Percentiles rank a stretch among this genome's conserved stretches.
Conservation (phyloP, 148 eudicot species). For the Fagopyrum tataricum region DNA sequence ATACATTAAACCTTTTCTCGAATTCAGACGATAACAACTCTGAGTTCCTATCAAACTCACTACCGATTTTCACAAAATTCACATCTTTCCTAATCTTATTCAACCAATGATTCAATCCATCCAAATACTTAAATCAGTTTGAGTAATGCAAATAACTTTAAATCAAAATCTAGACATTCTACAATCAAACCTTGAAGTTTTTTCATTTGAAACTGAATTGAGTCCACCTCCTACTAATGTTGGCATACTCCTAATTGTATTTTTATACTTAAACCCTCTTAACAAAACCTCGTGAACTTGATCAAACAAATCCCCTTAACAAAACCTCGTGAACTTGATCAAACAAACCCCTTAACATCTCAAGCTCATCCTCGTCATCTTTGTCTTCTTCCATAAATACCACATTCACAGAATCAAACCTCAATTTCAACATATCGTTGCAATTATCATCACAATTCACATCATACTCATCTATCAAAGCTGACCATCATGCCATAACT, state of each 20-base stretch:
- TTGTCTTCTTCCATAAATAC: not conserved
- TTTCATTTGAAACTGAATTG: too few relatives aligned
- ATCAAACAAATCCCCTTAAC: slow-evolving; percentile 57
- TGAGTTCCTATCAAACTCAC: slow-evolving; percentile 37
- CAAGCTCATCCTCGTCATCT: slow-evolving; percentile 16
- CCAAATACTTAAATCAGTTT: slow-evolving; percentile 63
- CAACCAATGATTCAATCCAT: slow-evolving; percentile 60
- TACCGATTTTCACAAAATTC: slow-evolving; percentile 26
- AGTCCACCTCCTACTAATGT: slow-evolving; percentile 27
- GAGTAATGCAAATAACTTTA: slow-evolving; percentile 25
- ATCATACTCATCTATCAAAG: slow-evolving; percentile 26
- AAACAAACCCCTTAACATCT: slow-evolving; percentile 44
- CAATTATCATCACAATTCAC: slow-evolving; percentile 23
- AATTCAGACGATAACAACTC: slow-evolving; percentile 45
- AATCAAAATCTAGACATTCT: slow-evolving; percentile 44
- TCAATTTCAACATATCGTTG: not conserved
- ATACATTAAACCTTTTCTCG: slow-evolving; percentile 32
- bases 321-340: slow-evolving; percentile 50
- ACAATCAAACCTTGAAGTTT: slow-evolving; percentile 23
- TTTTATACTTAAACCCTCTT: slow-evolving; percentile 36
- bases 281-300: slow-evolving; percentile 41
- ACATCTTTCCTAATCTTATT: slow-evolving; percentile 26
- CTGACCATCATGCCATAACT: slow-evolving; percentile 43
- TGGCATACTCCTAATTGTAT: slow-evolving; percentile 49
- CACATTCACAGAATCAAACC: slow-evolving; percentile 4